Evolutionary conservation across 1,139 yeast species (phyloP).

Genomic region (Geotrichum australiense): DNA sequence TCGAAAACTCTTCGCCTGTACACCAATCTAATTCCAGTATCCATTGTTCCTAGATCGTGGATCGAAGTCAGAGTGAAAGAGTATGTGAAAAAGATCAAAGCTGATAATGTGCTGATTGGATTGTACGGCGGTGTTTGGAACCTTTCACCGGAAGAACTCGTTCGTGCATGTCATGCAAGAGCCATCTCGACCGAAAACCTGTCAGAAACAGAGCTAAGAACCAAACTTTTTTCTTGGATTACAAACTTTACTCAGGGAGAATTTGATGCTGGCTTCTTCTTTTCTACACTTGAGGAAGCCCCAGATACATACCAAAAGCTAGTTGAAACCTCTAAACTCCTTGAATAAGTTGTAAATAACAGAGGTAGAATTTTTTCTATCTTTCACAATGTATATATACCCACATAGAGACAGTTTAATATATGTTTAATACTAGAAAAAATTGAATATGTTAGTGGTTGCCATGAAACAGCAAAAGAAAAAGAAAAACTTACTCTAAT

Average conservation of each 20-base stretch:
- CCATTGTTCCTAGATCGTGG: conserved; percentile 8
- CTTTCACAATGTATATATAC: too few relatives aligned
- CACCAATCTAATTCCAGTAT: conserved; percentile 9
- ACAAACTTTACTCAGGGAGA: conserved; percentile 21
- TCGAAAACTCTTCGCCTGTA: conserved; percentile 7
- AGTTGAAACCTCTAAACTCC: conserved; percentile 2
- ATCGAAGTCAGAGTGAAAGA: conserved; percentile 17
- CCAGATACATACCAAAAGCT: conserved; percentile 1
- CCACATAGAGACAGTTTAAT: too few relatives aligned
- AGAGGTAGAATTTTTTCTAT: too few relatives aligned
- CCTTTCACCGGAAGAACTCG: conserved; percentile 26
- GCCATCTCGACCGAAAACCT: conserved; percentile 21
- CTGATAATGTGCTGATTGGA: conserved; percentile 29
- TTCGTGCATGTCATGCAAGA: conserved; percentile 29
- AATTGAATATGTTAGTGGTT: too few relatives aligned
- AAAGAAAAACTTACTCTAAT: conserved; percentile 38
- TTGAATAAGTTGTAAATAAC: too few relatives aligned
- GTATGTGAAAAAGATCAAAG: conserved; percentile 24
- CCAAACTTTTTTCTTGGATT: conserved; percentile 23
- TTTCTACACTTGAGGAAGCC: conserved; percentile 6
- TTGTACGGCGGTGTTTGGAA: conserved; percentile 30
- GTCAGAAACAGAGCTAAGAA: conserved; percentile 17
- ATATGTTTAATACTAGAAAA: too few relatives aligned
- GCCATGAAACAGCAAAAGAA: too few relatives aligned
- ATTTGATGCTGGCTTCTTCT: conserved; percentile 25